A percentile compares a stretch with the other conserved stretches of the same genome.
These are phyloP conservation scores for Rhododendron vialii DNA, from an alignment of 148 eudicot genomes.

Conservation along the genomic window DNA sequence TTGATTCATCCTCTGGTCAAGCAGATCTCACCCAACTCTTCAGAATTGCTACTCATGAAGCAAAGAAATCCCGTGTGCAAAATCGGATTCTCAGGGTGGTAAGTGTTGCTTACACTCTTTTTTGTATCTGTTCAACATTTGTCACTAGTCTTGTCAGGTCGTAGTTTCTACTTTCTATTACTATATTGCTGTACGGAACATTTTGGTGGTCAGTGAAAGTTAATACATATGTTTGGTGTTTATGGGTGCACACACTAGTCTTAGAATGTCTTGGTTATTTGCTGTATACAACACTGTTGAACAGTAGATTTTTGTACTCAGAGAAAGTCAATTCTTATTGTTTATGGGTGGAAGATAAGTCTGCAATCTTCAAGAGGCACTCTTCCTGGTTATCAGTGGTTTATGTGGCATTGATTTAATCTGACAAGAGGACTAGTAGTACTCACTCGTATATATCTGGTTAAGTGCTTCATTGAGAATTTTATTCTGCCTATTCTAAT, in stretches of 20 bases:
- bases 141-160: neutral
- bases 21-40: conserved; percentile 91
- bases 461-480: neutral
- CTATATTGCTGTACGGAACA: neutral
- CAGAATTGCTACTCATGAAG: conserved; percentile 80
- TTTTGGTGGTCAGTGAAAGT: neutral
- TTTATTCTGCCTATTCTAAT: neutral
- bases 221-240: neutral
- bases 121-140: conserved; percentile 6
- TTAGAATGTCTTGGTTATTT: neutral
- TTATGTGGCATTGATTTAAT: neutral
- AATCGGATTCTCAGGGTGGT: conserved; percentile 84
- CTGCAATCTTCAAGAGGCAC: neutral
- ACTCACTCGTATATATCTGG: neutral
- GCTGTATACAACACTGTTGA: neutral
- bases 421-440: neutral
- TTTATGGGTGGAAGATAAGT: neutral
- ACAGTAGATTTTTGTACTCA: neutral
- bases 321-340: neutral
- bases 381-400: neutral
- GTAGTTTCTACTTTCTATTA: neutral
- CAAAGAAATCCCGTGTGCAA: conserved; percentile 75
- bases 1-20: conserved; percentile 43
- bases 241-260: neutral
- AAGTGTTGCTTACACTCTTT: conserved; percentile 15